phyloP scores from a whole-genome alignment of 2,329 filamentous ascomycete species.

The Monosporascus ibericus region DNA sequence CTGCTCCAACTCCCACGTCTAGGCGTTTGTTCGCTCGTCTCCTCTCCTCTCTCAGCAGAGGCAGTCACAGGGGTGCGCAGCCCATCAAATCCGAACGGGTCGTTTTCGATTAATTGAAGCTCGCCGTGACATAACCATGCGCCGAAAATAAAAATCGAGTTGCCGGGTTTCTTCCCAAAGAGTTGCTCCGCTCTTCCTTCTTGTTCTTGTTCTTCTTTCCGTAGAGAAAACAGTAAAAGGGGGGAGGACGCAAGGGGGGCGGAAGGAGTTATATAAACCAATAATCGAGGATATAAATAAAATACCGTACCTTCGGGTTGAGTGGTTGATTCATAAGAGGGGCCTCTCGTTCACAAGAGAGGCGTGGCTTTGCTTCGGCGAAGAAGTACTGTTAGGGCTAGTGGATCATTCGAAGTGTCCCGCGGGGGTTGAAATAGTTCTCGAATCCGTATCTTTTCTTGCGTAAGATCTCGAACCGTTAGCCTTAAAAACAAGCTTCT shows the following conservation, averaged over 20 bases:
- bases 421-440: background rate
- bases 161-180: conserved; percentile 5
- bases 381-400: conserved; percentile 21
- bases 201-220: too few species aligned
- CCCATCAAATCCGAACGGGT: conserved; percentile 20
- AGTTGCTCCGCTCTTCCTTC: background rate
- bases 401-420: conserved; percentile 12
- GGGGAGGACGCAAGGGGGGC: background rate
- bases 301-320: conserved; percentile 32
- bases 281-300: conserved; percentile 6
- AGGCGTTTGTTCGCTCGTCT: background rate
- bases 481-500: conserved; percentile 1
- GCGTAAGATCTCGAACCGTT: background rate
- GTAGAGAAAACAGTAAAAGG: conserved; percentile 3
- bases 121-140: conserved; percentile 19
- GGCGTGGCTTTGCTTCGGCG: conserved; percentile 21
- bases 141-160: conserved; percentile 12
- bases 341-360: conserved; percentile 31
- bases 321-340: conserved; percentile 41
- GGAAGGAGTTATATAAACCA: conserved; percentile 1
- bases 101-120: conserved; percentile 21
- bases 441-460: background rate
- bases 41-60: background rate
- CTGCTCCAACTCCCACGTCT: background rate
- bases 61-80: conserved; percentile 12